Conservation (phyloP, 2,329 filamentous ascomycete genomes). For the Ascochyta lentis region DNA sequence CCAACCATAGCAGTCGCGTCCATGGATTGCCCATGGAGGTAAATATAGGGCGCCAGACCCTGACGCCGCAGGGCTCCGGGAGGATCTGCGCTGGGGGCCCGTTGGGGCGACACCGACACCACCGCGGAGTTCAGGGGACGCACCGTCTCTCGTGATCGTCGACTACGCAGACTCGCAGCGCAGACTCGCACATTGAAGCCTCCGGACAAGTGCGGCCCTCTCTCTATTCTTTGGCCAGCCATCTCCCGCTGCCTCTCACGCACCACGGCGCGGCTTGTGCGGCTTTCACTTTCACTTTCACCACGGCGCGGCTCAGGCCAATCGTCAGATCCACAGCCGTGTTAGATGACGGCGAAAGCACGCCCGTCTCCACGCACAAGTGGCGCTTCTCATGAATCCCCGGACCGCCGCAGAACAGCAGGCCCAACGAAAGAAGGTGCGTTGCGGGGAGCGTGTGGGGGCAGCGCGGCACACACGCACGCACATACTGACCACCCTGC, state of each 20-base stretch:
- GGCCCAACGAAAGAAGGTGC: constrained; percentile 65
- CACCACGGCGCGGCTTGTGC: constrained; percentile 36
- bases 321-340: constrained; percentile 16
- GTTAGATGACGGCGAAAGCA: constrained; percentile 45
- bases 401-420: constrained; percentile 63
- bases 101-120: not conserved
- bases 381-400: constrained; percentile 53
- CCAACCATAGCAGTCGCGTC: not conserved
- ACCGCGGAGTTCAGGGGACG: constrained; percentile 12
- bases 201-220: not conserved
- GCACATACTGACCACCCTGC: constrained; percentile 2
- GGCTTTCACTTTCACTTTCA: constrained; percentile 19
- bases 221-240: constrained; percentile 4
- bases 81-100: constrained; percentile 30
- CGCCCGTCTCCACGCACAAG: constrained; percentile 36
- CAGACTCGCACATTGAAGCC: not conserved
- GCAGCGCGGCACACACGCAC: not conserved
- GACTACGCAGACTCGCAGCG: not conserved
- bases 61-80: constrained; percentile 8
- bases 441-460: constrained; percentile 5
- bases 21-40: not conserved
- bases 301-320: constrained; percentile 35
- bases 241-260: constrained; percentile 5
- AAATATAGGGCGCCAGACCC: not conserved
- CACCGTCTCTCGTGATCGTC: not conserved